Conservation (phyloP, 1,139 yeast genomes). For the Sugiyamaella neomexicana region DNA sequence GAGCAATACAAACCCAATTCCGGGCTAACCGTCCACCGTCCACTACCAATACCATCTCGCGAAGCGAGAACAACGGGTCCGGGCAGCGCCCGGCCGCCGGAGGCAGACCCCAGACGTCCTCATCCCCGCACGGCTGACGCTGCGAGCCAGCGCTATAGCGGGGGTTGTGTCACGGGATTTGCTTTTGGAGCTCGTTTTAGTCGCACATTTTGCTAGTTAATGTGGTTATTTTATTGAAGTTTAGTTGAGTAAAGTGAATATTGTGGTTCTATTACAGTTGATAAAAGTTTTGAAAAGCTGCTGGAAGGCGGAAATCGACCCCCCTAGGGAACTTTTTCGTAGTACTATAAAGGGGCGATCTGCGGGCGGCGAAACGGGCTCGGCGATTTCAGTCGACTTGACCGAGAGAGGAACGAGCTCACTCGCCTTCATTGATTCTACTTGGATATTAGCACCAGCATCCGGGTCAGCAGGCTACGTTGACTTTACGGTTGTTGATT, state of each 20-base stretch:
- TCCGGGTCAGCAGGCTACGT: too few relatives aligned
- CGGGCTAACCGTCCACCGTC: too few relatives aligned
- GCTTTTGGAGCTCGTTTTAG: neutral
- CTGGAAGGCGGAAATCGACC: neutral
- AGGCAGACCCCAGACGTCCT: neutral
- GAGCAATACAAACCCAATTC: too few relatives aligned
- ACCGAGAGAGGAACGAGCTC: too few relatives aligned
- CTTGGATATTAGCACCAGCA: neutral
- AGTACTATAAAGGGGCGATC: neutral
- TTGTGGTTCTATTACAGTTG: neutral
- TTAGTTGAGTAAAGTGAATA: neutral
- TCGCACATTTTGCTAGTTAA: neutral
- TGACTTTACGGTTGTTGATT: too few relatives aligned
- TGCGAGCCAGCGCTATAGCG: neutral
- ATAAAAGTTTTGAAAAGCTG: neutral
- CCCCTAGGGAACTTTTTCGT: neutral
- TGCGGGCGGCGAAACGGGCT: neutral
- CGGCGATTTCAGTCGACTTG: too few relatives aligned
- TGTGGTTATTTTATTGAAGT: neutral
- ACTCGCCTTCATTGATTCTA: too few relatives aligned
- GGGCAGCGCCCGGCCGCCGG: neutral
- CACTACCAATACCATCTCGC: neutral
- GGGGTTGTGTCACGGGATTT: neutral
- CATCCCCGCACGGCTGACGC: neutral
- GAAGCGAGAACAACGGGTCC: neutral